Conservation (phyloP, 2,329 filamentous ascomycete species). For the Dactylella cylindrospora region DNA sequence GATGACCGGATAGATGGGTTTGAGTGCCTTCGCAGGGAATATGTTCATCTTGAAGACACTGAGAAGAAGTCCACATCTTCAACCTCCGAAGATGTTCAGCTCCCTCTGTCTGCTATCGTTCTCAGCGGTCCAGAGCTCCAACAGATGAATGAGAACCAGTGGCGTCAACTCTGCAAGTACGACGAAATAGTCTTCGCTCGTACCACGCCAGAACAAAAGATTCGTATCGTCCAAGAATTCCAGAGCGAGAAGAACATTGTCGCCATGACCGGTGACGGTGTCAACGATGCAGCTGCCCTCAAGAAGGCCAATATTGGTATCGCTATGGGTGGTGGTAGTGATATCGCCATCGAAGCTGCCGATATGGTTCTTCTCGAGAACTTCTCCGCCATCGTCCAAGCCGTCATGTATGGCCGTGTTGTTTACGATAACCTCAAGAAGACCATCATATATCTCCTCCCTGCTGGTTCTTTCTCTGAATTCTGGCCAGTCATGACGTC, state of each 20-base stretch:
- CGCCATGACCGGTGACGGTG: constrained; percentile 58
- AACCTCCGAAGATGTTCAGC: constrained; percentile 45
- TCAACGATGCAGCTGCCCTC: constrained; percentile 58
- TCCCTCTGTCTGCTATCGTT: constrained; percentile 59
- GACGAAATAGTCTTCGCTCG: constrained; percentile 74
- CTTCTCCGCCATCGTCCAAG: constrained; percentile 71
- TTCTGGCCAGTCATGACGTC: constrained; percentile 76
- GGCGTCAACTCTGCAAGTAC: constrained; percentile 66
- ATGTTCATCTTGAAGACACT: constrained; percentile 13
- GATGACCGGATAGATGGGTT: constrained; percentile 12
- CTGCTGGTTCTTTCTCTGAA: constrained; percentile 72
- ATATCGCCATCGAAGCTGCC: constrained; percentile 64
- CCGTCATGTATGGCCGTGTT: constrained; percentile 70
- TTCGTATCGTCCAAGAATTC: constrained; percentile 75
- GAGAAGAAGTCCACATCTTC: constrained; percentile 16
- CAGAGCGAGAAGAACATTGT: constrained; percentile 63
- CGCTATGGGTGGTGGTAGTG: constrained; percentile 61
- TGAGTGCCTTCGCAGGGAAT: constrained; percentile 11
- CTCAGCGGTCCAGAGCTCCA: constrained; percentile 68
- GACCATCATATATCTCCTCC: constrained; percentile 71
- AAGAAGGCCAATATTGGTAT: constrained; percentile 64
- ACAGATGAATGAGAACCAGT: constrained; percentile 67
- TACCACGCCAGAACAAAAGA: constrained; percentile 76
- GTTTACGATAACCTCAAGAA: constrained; percentile 82
- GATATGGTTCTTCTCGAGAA: constrained; percentile 68